phyloP scores from a whole-genome alignment of 2,329 filamentous ascomycete genomes.

The Samsoniella hepiali region DNA sequence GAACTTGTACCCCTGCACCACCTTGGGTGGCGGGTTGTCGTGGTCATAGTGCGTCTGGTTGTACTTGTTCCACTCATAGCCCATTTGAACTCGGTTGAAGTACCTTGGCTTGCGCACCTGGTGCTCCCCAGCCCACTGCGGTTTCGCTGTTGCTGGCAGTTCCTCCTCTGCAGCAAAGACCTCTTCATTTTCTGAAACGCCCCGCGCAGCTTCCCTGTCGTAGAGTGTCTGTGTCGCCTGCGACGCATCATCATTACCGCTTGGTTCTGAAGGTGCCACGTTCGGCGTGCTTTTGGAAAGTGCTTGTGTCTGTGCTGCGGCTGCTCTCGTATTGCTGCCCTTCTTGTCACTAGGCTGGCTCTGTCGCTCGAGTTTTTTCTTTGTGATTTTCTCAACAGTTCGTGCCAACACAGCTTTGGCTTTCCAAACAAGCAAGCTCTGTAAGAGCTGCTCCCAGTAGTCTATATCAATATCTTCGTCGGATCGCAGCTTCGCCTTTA shows the following conservation, averaged over 20 bases:
- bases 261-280: conserved; percentile 6
- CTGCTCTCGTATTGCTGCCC: conserved; percentile 35
- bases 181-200: conserved; percentile 90
- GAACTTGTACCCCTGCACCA: conserved; percentile 98
- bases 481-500: conserved; percentile 78
- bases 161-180: conserved; percentile 90
- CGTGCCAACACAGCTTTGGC: conserved; percentile 79
- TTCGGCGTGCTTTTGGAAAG: conserved; percentile 14
- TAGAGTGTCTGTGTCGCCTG: conserved; percentile 85
- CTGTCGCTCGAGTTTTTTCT: conserved; percentile 34
- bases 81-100: conserved; percentile 98
- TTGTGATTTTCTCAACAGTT: conserved; percentile 73
- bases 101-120: conserved; percentile 89
- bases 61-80: conserved; percentile 99
- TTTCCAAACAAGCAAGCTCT: conserved; percentile 84
- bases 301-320: conserved; percentile 22
- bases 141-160: conserved; percentile 56
- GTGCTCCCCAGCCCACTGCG: conserved; percentile 81
- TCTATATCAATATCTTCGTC: conserved; percentile 93
- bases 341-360: conserved; percentile 46
- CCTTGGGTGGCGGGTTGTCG: conserved; percentile 94
- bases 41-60: conserved; percentile 99
- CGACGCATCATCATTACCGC: conserved; percentile 68
- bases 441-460: conserved; percentile 93
- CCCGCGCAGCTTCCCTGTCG: conserved; percentile 87